These are phyloP conservation scores for Talaromyces albobiverticillius DNA, from an alignment of 2,329 filamentous ascomycete genomes.

Conservation along the genomic window DNA sequence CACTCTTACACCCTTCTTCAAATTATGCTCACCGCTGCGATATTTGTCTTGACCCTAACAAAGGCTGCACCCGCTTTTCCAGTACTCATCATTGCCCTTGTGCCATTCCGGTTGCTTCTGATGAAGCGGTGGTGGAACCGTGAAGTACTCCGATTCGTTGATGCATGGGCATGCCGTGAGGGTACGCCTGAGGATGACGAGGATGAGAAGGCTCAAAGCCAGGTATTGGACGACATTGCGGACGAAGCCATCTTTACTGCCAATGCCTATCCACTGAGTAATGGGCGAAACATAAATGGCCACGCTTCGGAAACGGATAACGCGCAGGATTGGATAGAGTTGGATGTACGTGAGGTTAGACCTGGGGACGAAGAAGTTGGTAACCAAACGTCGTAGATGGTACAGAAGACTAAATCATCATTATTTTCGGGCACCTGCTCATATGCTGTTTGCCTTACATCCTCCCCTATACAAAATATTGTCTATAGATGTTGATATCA, in stretches of 20 bases:
- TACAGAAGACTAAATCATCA: no score
- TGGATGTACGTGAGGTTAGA: background rate
- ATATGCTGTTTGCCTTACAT: no score
- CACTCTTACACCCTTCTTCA: slow-evolving; percentile 60
- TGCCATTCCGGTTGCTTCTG: slow-evolving; percentile 58
- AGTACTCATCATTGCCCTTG: slow-evolving; percentile 61
- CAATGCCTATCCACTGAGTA: slow-evolving; percentile 10
- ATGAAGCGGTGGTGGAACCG: slow-evolving; percentile 61
- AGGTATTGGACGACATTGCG: background rate
- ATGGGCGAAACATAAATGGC: background rate
- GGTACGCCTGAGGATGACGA: slow-evolving; percentile 54
- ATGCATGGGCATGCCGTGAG: slow-evolving; percentile 50
- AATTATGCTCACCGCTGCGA: slow-evolving; percentile 55
- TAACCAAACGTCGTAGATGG: background rate
- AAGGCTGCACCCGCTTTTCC: slow-evolving; percentile 63
- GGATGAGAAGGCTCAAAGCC: slow-evolving; percentile 20
- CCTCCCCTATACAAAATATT: no score
- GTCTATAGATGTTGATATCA: no score
- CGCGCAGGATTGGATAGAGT: slow-evolving; percentile 6
- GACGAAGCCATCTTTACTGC: slow-evolving; percentile 11
- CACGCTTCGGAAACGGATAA: background rate
- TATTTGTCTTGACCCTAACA: slow-evolving; percentile 64
- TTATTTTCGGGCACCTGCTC: no score
- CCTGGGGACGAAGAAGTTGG: background rate
- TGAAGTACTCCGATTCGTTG: slow-evolving; percentile 55